Conservation (phyloP, 805 yeast genomes). For the Scheffersomyces stipitis region DNA sequence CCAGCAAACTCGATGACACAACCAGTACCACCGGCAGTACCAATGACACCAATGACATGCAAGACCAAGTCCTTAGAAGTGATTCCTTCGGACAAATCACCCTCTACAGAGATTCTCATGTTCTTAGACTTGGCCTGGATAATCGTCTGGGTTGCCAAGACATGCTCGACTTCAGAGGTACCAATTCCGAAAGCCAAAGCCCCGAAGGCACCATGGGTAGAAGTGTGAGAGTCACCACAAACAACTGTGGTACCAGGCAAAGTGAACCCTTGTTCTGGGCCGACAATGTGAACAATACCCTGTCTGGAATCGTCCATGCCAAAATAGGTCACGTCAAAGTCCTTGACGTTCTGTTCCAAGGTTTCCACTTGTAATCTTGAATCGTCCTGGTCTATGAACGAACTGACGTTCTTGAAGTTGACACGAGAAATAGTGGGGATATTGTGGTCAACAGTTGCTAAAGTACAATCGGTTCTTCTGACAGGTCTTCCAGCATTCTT, state of each 20-base stretch:
- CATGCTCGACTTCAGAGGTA: slow-evolving; percentile 98
- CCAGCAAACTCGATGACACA: slow-evolving; percentile 96
- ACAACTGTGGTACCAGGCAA: slow-evolving; percentile 98
- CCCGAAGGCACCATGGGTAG: slow-evolving; percentile 99
- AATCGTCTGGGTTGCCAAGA: slow-evolving; percentile 93
- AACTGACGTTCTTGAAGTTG: slow-evolving; percentile 65
- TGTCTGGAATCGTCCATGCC: slow-evolving; percentile 95
- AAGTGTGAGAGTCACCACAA: slow-evolving; percentile 98
- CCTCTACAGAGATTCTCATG: slow-evolving; percentile 86
- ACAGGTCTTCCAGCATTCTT: slow-evolving; percentile 83
- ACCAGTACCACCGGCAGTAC: slow-evolving; percentile 99
- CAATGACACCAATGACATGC: slow-evolving; percentile 93
- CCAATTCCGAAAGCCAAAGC: slow-evolving; percentile 98
- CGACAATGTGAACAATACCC: slow-evolving; percentile 98
- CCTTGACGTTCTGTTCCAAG: slow-evolving; percentile 87
- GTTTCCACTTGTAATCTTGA: slow-evolving; percentile 91
- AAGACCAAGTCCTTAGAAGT: slow-evolving; percentile 94
- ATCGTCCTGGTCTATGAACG: slow-evolving; percentile 87
- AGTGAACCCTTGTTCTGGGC: slow-evolving; percentile 99
- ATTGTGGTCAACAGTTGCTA: slow-evolving; percentile 95
- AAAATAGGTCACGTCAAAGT: slow-evolving; percentile 85
- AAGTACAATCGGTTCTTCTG: slow-evolving; percentile 88
- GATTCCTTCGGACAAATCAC: slow-evolving; percentile 82
- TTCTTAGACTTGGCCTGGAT: slow-evolving; percentile 94
- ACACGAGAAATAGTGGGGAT: slow-evolving; percentile 92